A percentile compares a stretch with the other conserved stretches of the same genome.
These are phyloP conservation scores for Aureobasidium leucospermi DNA, from an alignment of 2,329 filamentous ascomycete genomes.

Conservation along the genomic window DNA sequence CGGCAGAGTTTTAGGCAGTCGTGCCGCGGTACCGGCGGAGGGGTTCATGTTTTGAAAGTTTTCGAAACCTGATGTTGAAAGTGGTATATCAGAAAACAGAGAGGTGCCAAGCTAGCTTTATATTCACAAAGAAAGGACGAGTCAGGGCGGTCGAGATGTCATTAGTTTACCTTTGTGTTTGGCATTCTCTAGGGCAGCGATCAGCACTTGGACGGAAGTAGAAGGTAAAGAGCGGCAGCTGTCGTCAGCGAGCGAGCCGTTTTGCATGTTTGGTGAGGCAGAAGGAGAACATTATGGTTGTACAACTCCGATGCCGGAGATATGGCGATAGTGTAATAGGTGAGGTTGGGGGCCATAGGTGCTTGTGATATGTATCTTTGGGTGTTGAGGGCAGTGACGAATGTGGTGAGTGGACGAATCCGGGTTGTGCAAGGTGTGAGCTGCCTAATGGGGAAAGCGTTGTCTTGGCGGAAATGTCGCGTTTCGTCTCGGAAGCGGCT, in stretches of 20 bases:
- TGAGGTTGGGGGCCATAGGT: neutral
- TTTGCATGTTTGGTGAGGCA: neutral
- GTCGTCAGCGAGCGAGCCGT: conserved; percentile 6
- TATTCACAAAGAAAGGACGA: neutral
- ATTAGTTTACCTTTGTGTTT: neutral
- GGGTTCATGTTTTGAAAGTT: conserved; percentile 8
- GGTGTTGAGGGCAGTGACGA: neutral
- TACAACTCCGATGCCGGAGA: conserved; percentile 6
- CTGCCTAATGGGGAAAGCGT: conserved; percentile 1
- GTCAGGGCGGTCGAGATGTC: neutral
- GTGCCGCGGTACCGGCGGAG: conserved; percentile 12
- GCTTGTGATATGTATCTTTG: neutral
- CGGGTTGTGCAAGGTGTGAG: neutral
- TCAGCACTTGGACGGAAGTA: conserved; percentile 12
- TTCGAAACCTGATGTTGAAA: neutral
- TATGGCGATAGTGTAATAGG: neutral
- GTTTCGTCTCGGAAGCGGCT: neutral
- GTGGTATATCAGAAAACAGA: neutral
- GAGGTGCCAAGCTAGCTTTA: neutral
- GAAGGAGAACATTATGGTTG: neutral
- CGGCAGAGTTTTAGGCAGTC: conserved; percentile 21
- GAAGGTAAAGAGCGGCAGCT: conserved; percentile 8
- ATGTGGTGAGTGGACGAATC: neutral
- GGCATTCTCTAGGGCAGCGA: neutral
- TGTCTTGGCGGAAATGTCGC: neutral